These are phyloP conservation scores for Ceratocystis alfenasii DNA, from an alignment of 2,329 filamentous ascomycete genomes.

Conservation along the genomic window DNA sequence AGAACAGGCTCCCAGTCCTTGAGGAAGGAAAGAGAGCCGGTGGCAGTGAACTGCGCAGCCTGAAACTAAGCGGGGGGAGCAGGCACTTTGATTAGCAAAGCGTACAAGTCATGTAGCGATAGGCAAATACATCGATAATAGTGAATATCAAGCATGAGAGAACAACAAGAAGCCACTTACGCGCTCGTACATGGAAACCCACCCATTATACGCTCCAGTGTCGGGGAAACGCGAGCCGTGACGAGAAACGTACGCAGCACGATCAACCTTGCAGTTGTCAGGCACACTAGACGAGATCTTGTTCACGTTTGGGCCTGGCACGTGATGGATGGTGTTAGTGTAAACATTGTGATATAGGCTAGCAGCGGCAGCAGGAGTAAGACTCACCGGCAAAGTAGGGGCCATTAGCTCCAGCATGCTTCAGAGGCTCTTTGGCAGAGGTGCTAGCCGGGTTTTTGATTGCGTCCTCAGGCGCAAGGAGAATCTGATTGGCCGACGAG, in stretches of 20 bases:
- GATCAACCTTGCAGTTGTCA: conserved; percentile 45
- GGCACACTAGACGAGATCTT: conserved; percentile 43
- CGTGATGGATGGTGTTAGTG: background rate
- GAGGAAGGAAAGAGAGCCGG: conserved; percentile 44
- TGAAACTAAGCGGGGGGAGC: conserved; percentile 36
- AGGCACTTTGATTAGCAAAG: background rate
- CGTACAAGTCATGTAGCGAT: background rate
- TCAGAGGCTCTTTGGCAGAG: conserved; percentile 30
- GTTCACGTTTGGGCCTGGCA: conserved; percentile 42
- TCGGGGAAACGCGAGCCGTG: conserved; percentile 55
- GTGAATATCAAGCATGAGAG: background rate
- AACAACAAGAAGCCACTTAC: conserved; percentile 27
- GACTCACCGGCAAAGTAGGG: conserved; percentile 40
- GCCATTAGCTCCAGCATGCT: conserved; percentile 41
- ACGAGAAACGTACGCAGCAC: conserved; percentile 46
- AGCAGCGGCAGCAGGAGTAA: no score
- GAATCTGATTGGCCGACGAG: conserved; percentile 3
- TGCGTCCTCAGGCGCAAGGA: conserved; percentile 18
- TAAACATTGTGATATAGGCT: background rate
- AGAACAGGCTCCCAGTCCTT: conserved; percentile 47
- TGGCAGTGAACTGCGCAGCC: conserved; percentile 41
- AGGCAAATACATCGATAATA: no score
- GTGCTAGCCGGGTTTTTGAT: conserved; percentile 17
- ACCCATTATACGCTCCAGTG: conserved; percentile 45
- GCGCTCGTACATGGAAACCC: conserved; percentile 38